Evolutionary conservation across 257 asterid species (phyloP).

Genomic region (Ilex aquifolium): DNA sequence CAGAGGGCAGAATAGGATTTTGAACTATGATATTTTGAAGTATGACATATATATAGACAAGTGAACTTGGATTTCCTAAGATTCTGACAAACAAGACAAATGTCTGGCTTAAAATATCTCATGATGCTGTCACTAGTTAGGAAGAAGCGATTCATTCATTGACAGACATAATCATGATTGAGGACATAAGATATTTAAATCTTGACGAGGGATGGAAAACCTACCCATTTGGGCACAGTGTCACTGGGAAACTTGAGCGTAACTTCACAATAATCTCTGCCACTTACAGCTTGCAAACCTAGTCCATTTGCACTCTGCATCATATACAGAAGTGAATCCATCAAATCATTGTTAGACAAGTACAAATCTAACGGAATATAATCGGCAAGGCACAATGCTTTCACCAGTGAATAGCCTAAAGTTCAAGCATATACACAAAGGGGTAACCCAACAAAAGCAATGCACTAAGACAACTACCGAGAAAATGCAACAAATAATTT

Average conservation of each 20-base stretch:
- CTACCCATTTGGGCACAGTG: slow-evolving; percentile 89
- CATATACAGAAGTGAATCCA: slow-evolving; percentile 2
- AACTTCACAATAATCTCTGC: slow-evolving; percentile 65
- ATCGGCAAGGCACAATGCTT: neutral
- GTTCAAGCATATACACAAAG: neutral
- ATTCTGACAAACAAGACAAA: neutral
- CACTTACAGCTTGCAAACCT: slow-evolving; percentile 74
- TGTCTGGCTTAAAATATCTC: neutral
- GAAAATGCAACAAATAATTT: neutral
- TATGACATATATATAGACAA: too few species aligned
- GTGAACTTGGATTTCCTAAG: neutral
- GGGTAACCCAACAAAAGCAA: neutral
- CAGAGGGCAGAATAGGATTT: neutral
- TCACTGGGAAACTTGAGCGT: slow-evolving; percentile 61
- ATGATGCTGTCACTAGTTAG: too few species aligned
- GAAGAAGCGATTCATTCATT: too few species aligned
- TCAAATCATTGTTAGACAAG: neutral
- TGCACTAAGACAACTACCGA: neutral
- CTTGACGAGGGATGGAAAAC: slow-evolving; percentile 11
- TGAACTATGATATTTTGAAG: neutral
- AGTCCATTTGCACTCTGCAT: slow-evolving; percentile 92
- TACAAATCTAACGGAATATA: neutral
- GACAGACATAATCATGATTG: neutral
- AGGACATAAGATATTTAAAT: neutral
- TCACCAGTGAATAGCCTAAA: neutral